Evolutionary conservation across 2,329 filamentous ascomycete species (phyloP), one percentile per base, ranked within the genome.

Genomic region (Apiospora arundinis): DNA sequence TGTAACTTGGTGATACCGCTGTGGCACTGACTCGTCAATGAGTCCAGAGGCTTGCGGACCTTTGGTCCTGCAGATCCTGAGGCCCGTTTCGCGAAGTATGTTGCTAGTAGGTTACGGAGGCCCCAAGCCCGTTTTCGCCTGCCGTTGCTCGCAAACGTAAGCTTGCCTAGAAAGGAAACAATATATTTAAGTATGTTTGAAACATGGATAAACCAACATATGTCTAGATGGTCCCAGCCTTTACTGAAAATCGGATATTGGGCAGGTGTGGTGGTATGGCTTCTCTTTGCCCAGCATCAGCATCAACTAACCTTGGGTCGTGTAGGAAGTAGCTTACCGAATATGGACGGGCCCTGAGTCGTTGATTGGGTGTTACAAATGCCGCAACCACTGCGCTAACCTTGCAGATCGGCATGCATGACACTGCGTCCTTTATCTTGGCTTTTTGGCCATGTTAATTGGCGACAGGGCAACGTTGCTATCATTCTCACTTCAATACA

Each of bases 321-420:
- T 16, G 14, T 18, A 37, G 52, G 52, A 37, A 37, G 52, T 37
- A 4, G 52, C n/a, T 63, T 63, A 14, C 56, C 56, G 56, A 21
- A 40, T 40, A n/a, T 63, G 56, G 56, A 63, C 7, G 28, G 32
- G 28, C 6, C 56, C 28, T 23, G 32, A n/a, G 9, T 63, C 21
- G 56, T 40, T 63, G 56, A 63, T 63, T 63, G 56, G 56, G 56
- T 63, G 56, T 18, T 37, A 63, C 56, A 40, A 23, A 63, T 37
- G 18, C 32, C 56, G 56, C 56, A 40, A 63, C 18, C 56, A n/a
- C 56, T n/a, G 32, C 56, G 32, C 28, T 37, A 63, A 40, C 5
- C 32, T 40, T 63, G 56, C 32, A 40, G 56, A 63, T 40, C 32
- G 32, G 56, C 32, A 40, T 12, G 21, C 32, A 40, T 12, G 21